Conservation (phyloP, 176 grass and related monocot species). For the Pontederia paniculata region DNA sequence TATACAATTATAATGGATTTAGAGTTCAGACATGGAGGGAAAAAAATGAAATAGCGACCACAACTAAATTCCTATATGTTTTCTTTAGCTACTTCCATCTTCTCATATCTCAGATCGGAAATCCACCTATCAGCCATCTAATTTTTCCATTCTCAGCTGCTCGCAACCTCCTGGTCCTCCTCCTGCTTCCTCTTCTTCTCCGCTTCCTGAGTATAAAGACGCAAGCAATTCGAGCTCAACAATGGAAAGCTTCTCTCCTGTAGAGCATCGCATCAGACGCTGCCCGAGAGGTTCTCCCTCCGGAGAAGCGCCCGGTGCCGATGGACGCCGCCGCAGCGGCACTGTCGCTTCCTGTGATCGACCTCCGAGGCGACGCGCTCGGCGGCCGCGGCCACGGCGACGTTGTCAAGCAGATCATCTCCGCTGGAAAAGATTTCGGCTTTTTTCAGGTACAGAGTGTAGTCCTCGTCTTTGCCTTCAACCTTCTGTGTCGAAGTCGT, state of each 20-base stretch:
- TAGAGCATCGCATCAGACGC: constrained; percentile 1
- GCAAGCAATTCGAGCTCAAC: too few species aligned
- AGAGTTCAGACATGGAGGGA: too few species aligned
- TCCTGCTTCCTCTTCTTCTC: too few species aligned
- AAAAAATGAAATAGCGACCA: too few species aligned
- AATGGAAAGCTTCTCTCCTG: constrained; percentile 50
- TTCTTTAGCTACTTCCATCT: too few species aligned
- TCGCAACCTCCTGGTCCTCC: too few species aligned
- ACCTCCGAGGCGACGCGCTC: constrained; percentile 23
- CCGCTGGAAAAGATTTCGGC: constrained; percentile 40
- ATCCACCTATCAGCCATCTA: too few species aligned
- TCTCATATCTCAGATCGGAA: too few species aligned
- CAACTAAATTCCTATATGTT: too few species aligned
- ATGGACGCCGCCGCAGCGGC: neutral
- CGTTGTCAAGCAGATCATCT: constrained; percentile 37
- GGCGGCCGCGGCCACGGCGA: constrained; percentile 22
- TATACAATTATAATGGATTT: too few species aligned
- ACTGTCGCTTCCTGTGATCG: constrained; percentile 39
- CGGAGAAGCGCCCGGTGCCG: constrained; percentile 25
- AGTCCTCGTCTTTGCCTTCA: neutral
- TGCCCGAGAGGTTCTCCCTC: constrained; percentile 46
- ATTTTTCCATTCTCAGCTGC: too few species aligned
- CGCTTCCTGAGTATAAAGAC: too few species aligned
- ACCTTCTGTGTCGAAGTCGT: neutral
- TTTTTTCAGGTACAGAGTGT: constrained; percentile 60